A percentile compares a stretch with the other conserved stretches of the same genome.
These are phyloP conservation scores for Kazachstania taianensis DNA, from an alignment of 805 yeast species.

Conservation along the genomic window DNA sequence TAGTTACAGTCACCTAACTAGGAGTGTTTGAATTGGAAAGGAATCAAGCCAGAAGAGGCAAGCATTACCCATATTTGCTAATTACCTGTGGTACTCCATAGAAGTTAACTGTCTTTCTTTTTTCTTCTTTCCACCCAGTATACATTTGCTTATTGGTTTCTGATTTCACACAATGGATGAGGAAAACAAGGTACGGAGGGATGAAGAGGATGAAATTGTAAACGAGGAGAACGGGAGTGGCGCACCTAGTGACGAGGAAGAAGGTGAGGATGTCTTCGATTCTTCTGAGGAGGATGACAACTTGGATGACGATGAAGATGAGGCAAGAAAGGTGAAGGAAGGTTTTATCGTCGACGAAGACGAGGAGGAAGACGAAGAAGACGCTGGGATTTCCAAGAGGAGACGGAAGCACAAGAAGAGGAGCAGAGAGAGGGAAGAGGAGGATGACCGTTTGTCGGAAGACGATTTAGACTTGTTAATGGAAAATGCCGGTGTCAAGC, in stretches of 20 bases:
- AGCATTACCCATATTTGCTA: too few relatives aligned
- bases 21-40: too few relatives aligned
- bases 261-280: constrained; percentile 45
- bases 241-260: constrained; percentile 34
- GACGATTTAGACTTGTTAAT: constrained; percentile 87
- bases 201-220: constrained; percentile 21
- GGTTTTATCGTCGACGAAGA: constrained; percentile 94
- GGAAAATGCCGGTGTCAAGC: constrained; percentile 79
- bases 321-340: constrained; percentile 68
- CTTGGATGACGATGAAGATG: constrained; percentile 81
- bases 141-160: too few relatives aligned
- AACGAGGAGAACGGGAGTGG: constrained; percentile 28
- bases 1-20: too few relatives aligned
- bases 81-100: too few relatives aligned
- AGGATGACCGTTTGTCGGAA: constrained; percentile 71
- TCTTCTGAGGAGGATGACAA: constrained; percentile 89
- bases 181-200: too few relatives aligned
- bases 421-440: constrained; percentile 34
- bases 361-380: too few relatives aligned
- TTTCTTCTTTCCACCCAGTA: too few relatives aligned
- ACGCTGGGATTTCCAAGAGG: constrained; percentile 19
- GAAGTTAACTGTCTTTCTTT: too few relatives aligned
- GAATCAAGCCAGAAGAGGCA: too few relatives aligned
- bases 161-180: too few relatives aligned
- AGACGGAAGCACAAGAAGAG: constrained; percentile 33